Evolutionary conservation across 2,329 filamentous ascomycete species (phyloP), one percentile per base, ranked within the genome.

Genomic region (Epichloe glyceriae): DNA sequence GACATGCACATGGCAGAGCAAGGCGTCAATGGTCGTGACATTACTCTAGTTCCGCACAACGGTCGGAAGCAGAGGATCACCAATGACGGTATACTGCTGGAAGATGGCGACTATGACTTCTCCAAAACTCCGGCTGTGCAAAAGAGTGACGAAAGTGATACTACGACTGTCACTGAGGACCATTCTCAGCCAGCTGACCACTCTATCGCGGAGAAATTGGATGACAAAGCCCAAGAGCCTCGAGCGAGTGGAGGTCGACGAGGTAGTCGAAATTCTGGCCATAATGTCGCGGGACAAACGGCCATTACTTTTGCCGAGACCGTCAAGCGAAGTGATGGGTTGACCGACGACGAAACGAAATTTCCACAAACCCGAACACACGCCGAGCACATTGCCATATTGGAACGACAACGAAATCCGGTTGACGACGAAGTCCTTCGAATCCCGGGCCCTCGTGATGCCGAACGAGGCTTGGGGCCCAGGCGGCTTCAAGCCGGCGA

Each of bases 371-470:
- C 78, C 0, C 58, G 61, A 37, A 73, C 76, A 35, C 75, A 85
- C 43, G 85, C 88, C 50, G 85, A 90, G 54, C 88, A 95, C 61
- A 94, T 96, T 60, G 86, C 86, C 5, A 93, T 97, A 60, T 66
- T 96, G 14, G 82, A 95, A 64, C 83, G 85, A 34, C 91, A 96
- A 64, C 80, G 89, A 38, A 84, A 87, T 51, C 80, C 82, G 54
- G 83, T 86, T 51, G 83, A 81, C 43, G 82, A 81, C 43, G 82
- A 83, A 35, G 81, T 89, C 0, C 70, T 97, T 42, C 84, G 88
- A 40, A 97, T 98, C 59, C 93, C 93, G 0, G 90, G 90, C 19
- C 93, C 93, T 1, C 76, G 90, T 58, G 93, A 97, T 62, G 90
- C 85, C 46, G 93, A 98, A 59, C 80, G 81, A 47, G 93, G 91